A percentile compares a stretch with the other conserved stretches of the same genome.
phyloP scores from a whole-genome alignment of 768 basidiomycete species.

The Pleurotus sapidus region DNA sequence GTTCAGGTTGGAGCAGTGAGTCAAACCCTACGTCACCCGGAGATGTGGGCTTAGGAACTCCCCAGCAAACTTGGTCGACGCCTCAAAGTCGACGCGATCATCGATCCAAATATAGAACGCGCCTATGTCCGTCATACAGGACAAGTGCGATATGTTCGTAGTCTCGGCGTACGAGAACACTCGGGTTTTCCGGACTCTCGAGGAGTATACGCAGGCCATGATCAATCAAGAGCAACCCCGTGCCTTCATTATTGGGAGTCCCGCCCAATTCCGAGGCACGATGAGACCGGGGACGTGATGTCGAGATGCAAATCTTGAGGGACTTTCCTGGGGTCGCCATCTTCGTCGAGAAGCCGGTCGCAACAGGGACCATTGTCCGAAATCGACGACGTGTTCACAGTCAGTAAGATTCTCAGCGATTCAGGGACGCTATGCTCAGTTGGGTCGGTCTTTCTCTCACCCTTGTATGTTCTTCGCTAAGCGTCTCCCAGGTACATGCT shows the following conservation, averaged over 20 bases:
- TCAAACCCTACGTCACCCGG: background rate
- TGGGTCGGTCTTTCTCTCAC: constrained; percentile 47
- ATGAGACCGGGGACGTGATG: constrained; percentile 71
- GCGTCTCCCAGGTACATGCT: constrained; percentile 74
- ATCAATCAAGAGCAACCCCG: constrained; percentile 63
- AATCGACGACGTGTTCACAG: constrained; percentile 62
- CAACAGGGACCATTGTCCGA: constrained; percentile 77
- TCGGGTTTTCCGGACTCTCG: constrained; percentile 76
- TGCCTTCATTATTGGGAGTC: constrained; percentile 87
- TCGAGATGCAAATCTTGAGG: constrained; percentile 84
- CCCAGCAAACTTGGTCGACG: constrained; percentile 88
- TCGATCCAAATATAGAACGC: constrained; percentile 86
- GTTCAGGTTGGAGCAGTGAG: constrained; percentile 84
- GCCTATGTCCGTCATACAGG: constrained; percentile 77
- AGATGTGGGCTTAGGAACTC: background rate
- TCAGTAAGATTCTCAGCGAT: constrained; percentile 69
- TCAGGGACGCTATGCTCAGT: constrained; percentile 80
- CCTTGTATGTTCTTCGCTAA: background rate
- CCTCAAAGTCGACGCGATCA: constrained; percentile 91
- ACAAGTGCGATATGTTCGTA: constrained; percentile 93
- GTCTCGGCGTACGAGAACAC: constrained; percentile 92
- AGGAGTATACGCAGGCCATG: constrained; percentile 73
- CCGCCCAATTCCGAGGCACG: constrained; percentile 87
- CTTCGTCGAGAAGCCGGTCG: constrained; percentile 91
- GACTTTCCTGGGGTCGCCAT: constrained; percentile 83